Conservation (phyloP, 1,139 yeast species). For the Candida sojae region DNA sequence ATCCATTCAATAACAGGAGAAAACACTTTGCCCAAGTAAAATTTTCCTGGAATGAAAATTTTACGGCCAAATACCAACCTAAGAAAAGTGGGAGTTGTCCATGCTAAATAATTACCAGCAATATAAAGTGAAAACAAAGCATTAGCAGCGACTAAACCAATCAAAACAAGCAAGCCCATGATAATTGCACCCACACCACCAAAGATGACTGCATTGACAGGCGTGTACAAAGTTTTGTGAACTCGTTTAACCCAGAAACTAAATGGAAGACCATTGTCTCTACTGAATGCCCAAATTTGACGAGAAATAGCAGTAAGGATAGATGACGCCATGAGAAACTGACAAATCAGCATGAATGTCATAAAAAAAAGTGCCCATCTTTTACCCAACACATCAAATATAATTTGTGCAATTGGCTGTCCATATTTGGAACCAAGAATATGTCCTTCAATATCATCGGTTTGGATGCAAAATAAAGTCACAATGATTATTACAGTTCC, state of each 20-base stretch:
- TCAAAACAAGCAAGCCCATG: slow-evolving; percentile 55
- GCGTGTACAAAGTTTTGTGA: slow-evolving; percentile 37
- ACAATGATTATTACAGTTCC: slow-evolving; percentile 61
- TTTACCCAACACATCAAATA: slow-evolving; percentile 64
- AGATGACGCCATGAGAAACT: slow-evolving; percentile 63
- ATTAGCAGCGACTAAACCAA: slow-evolving; percentile 55
- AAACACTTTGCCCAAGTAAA: slow-evolving; percentile 54
- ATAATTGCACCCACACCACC: slow-evolving; percentile 45
- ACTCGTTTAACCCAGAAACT: slow-evolving; percentile 49
- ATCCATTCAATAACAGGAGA: slow-evolving; percentile 23
- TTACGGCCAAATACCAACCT: slow-evolving; percentile 40
- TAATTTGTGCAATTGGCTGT: slow-evolving; percentile 63
- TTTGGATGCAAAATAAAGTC: slow-evolving; percentile 53
- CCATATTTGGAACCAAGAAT: slow-evolving; percentile 50
- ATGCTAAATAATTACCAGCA: slow-evolving; percentile 50
- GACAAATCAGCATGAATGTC: slow-evolving; percentile 59
- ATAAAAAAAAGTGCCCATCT: slow-evolving; percentile 69
- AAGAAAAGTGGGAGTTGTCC: slow-evolving; percentile 21
- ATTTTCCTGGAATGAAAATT: slow-evolving; percentile 62
- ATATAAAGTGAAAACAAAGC: slow-evolving; percentile 61
- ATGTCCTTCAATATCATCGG: slow-evolving; percentile 42
- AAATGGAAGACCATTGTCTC: slow-evolving; percentile 45
- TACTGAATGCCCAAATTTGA: slow-evolving; percentile 39
- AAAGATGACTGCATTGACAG: slow-evolving; percentile 54
- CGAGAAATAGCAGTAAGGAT: slow-evolving; percentile 37